Base-by-base conservation (phyloP, 345 rosid species). In the Murraya paniculata region DNA sequence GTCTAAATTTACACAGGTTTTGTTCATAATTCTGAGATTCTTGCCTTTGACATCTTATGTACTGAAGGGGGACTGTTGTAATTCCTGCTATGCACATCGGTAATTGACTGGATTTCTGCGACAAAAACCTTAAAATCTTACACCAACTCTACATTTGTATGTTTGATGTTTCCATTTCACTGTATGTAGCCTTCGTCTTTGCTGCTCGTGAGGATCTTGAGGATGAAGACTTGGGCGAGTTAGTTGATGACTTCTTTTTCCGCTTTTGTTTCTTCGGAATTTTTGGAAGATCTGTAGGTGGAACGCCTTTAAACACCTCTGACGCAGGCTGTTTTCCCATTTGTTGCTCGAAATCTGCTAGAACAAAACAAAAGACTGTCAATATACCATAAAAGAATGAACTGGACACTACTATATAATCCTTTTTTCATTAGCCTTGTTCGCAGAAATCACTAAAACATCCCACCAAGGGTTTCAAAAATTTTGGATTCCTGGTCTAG, bases 231-330 rank as follows among this genome's bases (percentile, higher is more conserved):
- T 81, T 83, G 9, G 90, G 81, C 68, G 92, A 78, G n/a, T 88
- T 78, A 70, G 77, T 36, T 7, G 78, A 57, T 38, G 80, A 71
- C 82, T 85, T 88, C 88, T 87, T 91, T 79, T 83, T 88, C 77
- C 92, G 77, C 77, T 77, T 90, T 16, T 82, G 78, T 72, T 87
- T 88, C 86, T 88, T 91, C 4, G 92, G 83, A 73, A 78, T 31
- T 67, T 60, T 84, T 18, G 88, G 83, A 67, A 77, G 79, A 74
- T 85, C 87, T 2, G 84, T 62, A 0, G 82, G 50, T n/a, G 83
- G 75, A 25, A 68, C 19, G 62, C 83, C 88, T 28, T 55, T 83
- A 60, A 86, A 79, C 22, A 81, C 70, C 45, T 85, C 80, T 3
- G 85, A 64, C 31, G 74, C 72, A 2, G 89, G 65, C 64, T 81